These are phyloP conservation scores for Stachybotrys chartarum DNA, from an alignment of 2,329 filamentous ascomycete species.

Conservation along the genomic window DNA sequence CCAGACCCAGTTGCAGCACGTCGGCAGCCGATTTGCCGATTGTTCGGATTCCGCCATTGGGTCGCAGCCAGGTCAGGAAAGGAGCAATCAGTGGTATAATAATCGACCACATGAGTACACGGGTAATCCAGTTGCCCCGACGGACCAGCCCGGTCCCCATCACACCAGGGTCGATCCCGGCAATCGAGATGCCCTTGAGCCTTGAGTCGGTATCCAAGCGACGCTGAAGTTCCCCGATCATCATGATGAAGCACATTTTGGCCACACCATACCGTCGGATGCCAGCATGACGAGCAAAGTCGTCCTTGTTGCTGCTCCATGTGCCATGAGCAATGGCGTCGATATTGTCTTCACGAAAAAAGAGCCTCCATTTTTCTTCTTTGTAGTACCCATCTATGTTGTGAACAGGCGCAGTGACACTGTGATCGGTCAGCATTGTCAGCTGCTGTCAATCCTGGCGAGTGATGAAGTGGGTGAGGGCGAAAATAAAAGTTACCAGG, in stretches of 20 bases:
- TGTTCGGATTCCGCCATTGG: not conserved
- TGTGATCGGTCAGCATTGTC: not conserved
- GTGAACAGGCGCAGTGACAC: slow-evolving; percentile 17
- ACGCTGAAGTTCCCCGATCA: slow-evolving; percentile 18
- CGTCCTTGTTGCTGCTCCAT: slow-evolving; percentile 24
- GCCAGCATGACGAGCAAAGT: slow-evolving; percentile 19
- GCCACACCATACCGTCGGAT: slow-evolving; percentile 28
- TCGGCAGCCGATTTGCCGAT: not conserved
- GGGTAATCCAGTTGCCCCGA: not conserved
- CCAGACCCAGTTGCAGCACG: too few relatives aligned
- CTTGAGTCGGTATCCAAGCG: slow-evolving; percentile 23
- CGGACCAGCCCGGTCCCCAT: slow-evolving; percentile 22
- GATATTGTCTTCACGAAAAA: not conserved
- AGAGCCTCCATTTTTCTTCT: slow-evolving; percentile 12
- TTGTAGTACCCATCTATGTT: not conserved
- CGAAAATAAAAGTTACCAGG: too few relatives aligned
- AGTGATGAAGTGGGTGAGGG: too few relatives aligned
- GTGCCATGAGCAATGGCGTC: slow-evolving; percentile 23
- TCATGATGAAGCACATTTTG: slow-evolving; percentile 29
- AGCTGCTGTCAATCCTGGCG: not conserved
- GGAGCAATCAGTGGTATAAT: not conserved
- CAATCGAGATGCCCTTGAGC: slow-evolving; percentile 25
- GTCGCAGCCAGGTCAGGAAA: not conserved
- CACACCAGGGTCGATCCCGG: slow-evolving; percentile 29
- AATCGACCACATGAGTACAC: not conserved